A percentile compares a stretch with the other conserved stretches of the same genome.
These are phyloP conservation scores for Rosa lucieae DNA, from an alignment of 306 rosid species.

Conservation along the genomic window DNA sequence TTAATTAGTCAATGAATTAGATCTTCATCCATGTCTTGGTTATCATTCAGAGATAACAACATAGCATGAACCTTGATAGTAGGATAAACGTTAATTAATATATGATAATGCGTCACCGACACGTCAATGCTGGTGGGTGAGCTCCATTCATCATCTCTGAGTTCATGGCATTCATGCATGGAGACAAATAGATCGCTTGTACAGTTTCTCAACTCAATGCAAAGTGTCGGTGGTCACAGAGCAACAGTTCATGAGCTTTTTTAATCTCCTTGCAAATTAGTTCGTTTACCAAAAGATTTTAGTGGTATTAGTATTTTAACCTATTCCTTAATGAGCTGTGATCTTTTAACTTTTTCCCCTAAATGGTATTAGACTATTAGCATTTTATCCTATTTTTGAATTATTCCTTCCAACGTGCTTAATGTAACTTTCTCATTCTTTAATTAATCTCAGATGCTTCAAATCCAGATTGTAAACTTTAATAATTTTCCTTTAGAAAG, in stretches of 20 bases:
- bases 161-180: not conserved
- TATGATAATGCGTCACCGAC: not conserved
- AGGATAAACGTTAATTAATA: not conserved
- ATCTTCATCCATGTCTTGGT: not conserved
- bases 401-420: conserved; percentile 1
- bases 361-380: not conserved
- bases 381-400: not conserved
- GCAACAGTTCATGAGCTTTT: not conserved
- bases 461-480: not conserved
- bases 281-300: not conserved
- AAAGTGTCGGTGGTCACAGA: conserved; percentile 7
- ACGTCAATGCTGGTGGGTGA: not conserved
- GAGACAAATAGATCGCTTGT: not conserved
- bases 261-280: not conserved
- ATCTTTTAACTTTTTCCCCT: not conserved
- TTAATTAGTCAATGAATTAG: not conserved
- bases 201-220: not conserved
- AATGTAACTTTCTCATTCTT: conserved; percentile 2
- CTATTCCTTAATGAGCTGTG: not conserved
- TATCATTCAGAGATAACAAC: not conserved
- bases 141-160: not conserved
- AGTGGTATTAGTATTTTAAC: not conserved
- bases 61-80: not conserved
- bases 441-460: not conserved
- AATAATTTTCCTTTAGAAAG: not conserved